Conservation (phyloP, 495 filamentous ascomycete species). For the Penicillium chermesinum region DNA sequence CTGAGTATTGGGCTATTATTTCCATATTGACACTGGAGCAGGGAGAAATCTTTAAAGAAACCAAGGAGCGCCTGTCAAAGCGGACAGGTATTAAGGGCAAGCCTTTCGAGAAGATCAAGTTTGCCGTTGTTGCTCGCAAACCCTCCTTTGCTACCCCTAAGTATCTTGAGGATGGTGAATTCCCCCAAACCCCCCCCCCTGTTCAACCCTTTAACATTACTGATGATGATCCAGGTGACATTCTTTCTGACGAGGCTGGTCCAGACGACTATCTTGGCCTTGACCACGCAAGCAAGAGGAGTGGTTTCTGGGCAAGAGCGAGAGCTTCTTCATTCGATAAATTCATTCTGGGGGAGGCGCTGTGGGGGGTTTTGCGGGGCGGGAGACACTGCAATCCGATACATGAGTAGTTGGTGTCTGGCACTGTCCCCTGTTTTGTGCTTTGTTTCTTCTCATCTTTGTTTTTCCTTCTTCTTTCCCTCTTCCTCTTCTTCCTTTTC, state of each 20-base stretch:
- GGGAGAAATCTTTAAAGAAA: conserved; percentile 84
- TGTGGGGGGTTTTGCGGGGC: conserved; percentile 15
- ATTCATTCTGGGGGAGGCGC: conserved; percentile 17
- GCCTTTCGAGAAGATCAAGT: conserved; percentile 97
- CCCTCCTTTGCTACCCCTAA: conserved; percentile 62
- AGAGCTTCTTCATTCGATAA: conserved; percentile 65
- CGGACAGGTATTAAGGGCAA: conserved; percentile 94
- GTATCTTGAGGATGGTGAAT: conserved; percentile 85
- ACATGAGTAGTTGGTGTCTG: conserved; percentile 23
- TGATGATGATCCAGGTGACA: conserved; percentile 56
- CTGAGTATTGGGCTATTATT: neutral
- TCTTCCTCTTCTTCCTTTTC: conserved; percentile 6
- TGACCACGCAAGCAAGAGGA: conserved; percentile 78
- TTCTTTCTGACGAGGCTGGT: conserved; percentile 67
- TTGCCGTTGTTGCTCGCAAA: conserved; percentile 70
- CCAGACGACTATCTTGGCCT: conserved; percentile 80
- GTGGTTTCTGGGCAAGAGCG: conserved; percentile 53
- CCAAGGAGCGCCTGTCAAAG: conserved; percentile 83
- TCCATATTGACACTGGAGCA: conserved; percentile 32
- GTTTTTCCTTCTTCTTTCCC: conserved; percentile 1
- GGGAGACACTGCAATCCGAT: conserved; percentile 22
- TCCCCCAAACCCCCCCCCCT: neutral
- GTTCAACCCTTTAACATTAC: neutral
- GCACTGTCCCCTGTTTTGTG: neutral
- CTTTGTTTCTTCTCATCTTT: too few species aligned